Base-by-base conservation (phyloP, 306 rosid species). In the Carpinus fangiana region DNA sequence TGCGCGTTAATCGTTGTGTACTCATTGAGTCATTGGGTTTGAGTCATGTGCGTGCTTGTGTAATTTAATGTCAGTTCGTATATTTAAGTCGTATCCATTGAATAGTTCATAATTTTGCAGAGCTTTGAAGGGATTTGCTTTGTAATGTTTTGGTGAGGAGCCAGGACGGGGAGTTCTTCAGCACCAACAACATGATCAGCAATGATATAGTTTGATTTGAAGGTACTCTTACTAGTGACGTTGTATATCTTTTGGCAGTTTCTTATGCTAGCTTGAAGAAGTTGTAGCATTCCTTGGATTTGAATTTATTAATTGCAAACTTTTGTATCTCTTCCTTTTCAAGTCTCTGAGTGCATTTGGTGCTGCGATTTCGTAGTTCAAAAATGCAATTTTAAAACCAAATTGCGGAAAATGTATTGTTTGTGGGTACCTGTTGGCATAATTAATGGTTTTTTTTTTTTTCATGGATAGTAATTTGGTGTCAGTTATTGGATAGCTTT, bases 161-260 rank as follows among this genome's bases (percentile, higher is more conserved):
- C 23, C n/a, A 48, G 76, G 71, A 57, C 23, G 17, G 82, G 45
- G 55, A 68, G 41, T 16, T 50, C 43, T 54, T 21, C 48, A 73
- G 53, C 76, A 56, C 45, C 78, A 17, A 45, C 72, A 73, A 18
- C 68, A 71, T 78, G 77, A 59, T 59, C 59, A 4, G n/a, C 46
- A 4, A n/a, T 11, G 9, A 18, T 67, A 28, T 50, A 7, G 50
- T 38, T 59, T 73, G 76, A 77, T 73, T 31, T 67, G 72, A 64
- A 82, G 76, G 69, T 73, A 67, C 51, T 38, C 4, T 57, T 68
- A 41, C 65, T 41, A 53, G 17, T 38, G 54, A 51, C 16, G n/a
- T 67, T 67, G 16, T 0, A 43, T 67, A 3, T 67, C 7, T 4
- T 10, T 66, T 41, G 17, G 16, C 72, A 41, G 28, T 51, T 41